Conservation (phyloP, 768 basidiomycete genomes). For the Tricholoma hemisulphureum region DNA sequence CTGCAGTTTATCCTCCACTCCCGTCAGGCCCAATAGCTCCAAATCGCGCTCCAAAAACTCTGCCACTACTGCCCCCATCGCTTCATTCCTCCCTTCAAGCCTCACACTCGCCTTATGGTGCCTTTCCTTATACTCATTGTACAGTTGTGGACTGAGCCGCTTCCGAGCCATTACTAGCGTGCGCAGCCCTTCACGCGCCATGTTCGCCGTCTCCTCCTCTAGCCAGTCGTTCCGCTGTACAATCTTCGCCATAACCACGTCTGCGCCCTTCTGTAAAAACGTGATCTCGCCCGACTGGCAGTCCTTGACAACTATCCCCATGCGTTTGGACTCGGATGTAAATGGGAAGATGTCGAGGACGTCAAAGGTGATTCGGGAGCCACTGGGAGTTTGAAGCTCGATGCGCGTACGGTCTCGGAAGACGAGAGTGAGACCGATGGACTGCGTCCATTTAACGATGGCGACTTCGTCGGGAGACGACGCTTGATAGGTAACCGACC, state of each 20-base stretch:
- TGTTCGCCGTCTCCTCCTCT: conserved; percentile 97
- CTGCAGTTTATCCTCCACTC: conserved; percentile 98
- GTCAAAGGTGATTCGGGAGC: conserved; percentile 66
- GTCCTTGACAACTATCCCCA: conserved; percentile 96
- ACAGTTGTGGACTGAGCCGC: conserved; percentile 64
- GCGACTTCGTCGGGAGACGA: conserved; percentile 99
- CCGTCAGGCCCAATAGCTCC: conserved; percentile 90
- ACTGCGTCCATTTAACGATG: conserved; percentile 96
- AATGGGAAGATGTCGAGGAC: conserved; percentile 97
- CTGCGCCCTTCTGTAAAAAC: conserved; percentile 96
- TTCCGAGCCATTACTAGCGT: conserved; percentile 93
- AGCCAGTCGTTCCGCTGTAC: conserved; percentile 98
- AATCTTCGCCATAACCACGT: conserved; percentile 95
- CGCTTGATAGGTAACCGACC: conserved; percentile 93
- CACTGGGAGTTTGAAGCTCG: conserved; percentile 71
- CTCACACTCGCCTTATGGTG: conserved; percentile 79
- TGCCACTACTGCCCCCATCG: conserved; percentile 70
- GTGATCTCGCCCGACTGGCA: conserved; percentile 69
- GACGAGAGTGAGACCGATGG: conserved; percentile 85
- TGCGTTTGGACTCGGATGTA: conserved; percentile 97
- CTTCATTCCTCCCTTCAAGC: conserved; percentile 78
- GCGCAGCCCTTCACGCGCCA: conserved; percentile 94
- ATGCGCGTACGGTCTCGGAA: conserved; percentile 92
- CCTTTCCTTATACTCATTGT: conserved; percentile 65
- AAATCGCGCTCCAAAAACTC: conserved; percentile 84